Conservation (phyloP, 2,329 filamentous ascomycete species). For the Penicillium aurantiogriseum region DNA sequence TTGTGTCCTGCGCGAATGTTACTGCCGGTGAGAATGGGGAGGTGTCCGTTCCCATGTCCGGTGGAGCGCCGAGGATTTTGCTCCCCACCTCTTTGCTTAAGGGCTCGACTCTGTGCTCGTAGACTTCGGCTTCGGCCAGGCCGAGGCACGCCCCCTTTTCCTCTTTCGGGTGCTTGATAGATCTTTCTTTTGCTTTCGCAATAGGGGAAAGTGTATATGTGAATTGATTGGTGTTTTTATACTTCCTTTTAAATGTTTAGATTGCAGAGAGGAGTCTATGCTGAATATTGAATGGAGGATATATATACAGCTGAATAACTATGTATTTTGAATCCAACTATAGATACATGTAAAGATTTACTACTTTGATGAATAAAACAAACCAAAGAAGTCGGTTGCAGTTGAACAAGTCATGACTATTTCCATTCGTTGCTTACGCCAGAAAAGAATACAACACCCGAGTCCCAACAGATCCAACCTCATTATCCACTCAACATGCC, state of each 20-base stretch:
- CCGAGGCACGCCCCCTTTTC: neutral
- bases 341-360: neutral
- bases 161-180: neutral
- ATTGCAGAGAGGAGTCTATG: too few species aligned
- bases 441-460: neutral
- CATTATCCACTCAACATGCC: neutral
- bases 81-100: constrained; percentile 21
- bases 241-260: neutral
- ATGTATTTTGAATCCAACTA: neutral
- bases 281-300: neutral
- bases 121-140: neutral
- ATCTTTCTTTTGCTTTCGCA: neutral
- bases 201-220: too few species aligned
- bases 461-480: neutral
- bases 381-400: neutral
- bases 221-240: neutral
- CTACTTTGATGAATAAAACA: neutral
- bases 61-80: constrained; percentile 46
- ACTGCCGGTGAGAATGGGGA: constrained; percentile 46
- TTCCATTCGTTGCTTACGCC: neutral
- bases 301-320: neutral
- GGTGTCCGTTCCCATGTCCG: constrained; percentile 45
- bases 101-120: constrained; percentile 13
- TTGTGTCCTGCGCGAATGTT: constrained; percentile 41
- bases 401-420: neutral